Base-by-base conservation (phyloP, 2,329 filamentous ascomycete species). In the Lasiodiplodia sp. region DNA sequence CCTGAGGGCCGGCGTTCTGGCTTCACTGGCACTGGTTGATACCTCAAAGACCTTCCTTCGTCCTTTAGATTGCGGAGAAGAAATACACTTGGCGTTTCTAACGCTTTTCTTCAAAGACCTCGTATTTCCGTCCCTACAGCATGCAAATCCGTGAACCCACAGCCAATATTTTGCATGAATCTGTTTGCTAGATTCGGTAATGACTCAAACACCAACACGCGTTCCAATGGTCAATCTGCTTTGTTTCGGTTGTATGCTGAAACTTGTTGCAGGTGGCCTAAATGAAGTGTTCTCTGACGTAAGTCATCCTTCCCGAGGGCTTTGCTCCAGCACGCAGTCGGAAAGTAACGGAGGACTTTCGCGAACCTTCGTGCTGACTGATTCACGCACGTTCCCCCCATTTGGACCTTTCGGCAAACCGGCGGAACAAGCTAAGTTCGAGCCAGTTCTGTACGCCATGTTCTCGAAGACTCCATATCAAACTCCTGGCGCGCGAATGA, bases 1-100 rank as follows among this genome's bases (percentile, higher is more conserved):
- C 25, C 44, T 11, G 12, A 38, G 28, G 60, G 25, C 16, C 3
- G 60, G 60, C 44, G 60, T 64, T 49, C 3, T 25, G 44, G 60
- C 16, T 64, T 40, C 16, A 10, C 23, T 23, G 25, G 40, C 18
- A 51, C 52, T 51, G 28, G 60, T 64, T 64, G 60, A 52, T 64
- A 64, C 60, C 60, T 52, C 11, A 37, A 31, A 64, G 28, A 23
- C 44, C n/a, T 58, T 58, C 18, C n/a, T 53, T 49, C n/a, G n/a
- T 6, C 8, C 23, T 31, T 40, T 64, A 64, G 60, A 64, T 64
- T 52, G 57, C 37, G 34, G 23, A 49, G 37, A 64, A 49, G 31
- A 21, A 31, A 38, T 37, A 21, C n/a, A 37, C 44, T 47, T 47
- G 28, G 47, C 28, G 47, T 38, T 38, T 12, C 16, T 14, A 28